Conservation (phyloP, 2,329 filamentous ascomycete genomes). For the Teratosphaeria zuluensis region DNA sequence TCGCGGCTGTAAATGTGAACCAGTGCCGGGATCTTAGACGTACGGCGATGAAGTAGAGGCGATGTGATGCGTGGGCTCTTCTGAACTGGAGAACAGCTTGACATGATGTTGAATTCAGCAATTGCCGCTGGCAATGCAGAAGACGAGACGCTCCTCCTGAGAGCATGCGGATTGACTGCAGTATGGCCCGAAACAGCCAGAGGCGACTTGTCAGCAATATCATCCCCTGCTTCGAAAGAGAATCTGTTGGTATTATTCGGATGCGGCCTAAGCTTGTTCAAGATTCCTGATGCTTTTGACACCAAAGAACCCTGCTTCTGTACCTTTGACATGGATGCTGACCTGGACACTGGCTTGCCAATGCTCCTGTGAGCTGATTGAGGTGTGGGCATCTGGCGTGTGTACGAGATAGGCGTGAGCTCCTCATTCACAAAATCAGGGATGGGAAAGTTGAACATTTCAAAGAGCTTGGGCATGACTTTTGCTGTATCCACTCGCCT, state of each 20-base stretch:
- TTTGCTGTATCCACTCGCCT: slow-evolving; percentile 24
- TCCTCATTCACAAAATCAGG: not conserved
- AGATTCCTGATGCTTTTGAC: slow-evolving; percentile 22
- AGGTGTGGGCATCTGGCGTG: not conserved
- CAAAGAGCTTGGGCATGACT: slow-evolving; percentile 27
- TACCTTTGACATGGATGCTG: slow-evolving; percentile 4
- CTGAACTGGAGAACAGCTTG: slow-evolving; percentile 11
- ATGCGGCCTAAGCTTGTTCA: slow-evolving; percentile 20
- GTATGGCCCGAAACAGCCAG: slow-evolving; percentile 4
- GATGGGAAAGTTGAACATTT: slow-evolving; percentile 16
- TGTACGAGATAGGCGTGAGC: not conserved
- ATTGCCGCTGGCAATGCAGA: slow-evolving; percentile 3
- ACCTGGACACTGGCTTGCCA: not conserved
- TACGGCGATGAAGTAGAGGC: slow-evolving; percentile 3
- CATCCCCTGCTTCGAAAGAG: slow-evolving; percentile 36
- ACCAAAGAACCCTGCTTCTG: slow-evolving; percentile 15
- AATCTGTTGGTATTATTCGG: slow-evolving; percentile 25
- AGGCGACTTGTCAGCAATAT: slow-evolving; percentile 14
- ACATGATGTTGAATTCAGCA: not conserved
- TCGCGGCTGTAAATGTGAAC: slow-evolving; percentile 20
- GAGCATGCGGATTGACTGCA: slow-evolving; percentile 4
- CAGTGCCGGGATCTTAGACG: slow-evolving; percentile 37
- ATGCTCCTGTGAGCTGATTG: not conserved
- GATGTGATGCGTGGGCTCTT: slow-evolving; percentile 15
- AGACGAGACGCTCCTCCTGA: slow-evolving; percentile 19